Conservation (phyloP, 768 basidiomycete genomes). For the Mycena rebaudengoi region DNA sequence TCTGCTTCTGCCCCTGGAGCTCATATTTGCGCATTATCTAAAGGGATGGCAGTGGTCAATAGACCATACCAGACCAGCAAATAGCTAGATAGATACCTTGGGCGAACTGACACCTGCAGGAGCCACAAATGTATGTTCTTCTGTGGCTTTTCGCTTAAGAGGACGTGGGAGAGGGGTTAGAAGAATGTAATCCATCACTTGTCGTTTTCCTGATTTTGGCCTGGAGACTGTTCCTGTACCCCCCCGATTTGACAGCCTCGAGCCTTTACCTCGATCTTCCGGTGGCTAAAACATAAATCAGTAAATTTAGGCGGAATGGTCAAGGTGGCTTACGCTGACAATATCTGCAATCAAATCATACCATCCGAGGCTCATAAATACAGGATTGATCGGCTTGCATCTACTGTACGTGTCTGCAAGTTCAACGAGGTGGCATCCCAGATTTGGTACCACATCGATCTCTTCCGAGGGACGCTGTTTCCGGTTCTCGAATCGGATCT, state of each 20-base stretch:
- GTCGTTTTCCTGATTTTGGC: not conserved
- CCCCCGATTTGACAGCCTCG: not conserved
- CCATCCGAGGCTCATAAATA: no score
- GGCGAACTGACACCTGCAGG: not conserved
- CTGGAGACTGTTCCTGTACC: not conserved
- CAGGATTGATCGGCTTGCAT: no score
- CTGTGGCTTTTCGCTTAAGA: conserved; percentile 4
- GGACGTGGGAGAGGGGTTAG: not conserved
- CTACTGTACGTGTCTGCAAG: no score
- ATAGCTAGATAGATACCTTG: no score
- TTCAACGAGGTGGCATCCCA: no score
- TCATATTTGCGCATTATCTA: not conserved
- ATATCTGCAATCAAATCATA: no score
- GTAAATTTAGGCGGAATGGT: no score
- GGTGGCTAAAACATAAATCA: conserved; percentile 6
- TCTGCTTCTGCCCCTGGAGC: not conserved
- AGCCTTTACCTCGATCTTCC: not conserved
- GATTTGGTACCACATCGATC: no score
- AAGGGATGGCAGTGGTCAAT: no score
- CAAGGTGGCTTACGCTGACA: no score
- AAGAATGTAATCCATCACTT: conserved; percentile 10
- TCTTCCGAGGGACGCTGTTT: no score
- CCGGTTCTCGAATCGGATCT: conserved; percentile 25
- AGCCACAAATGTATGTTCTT: not conserved
- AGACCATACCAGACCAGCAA: no score